Evolutionary conservation across 257 asterid genomes (phyloP).

Genomic region (Coffea eugenioides): DNA sequence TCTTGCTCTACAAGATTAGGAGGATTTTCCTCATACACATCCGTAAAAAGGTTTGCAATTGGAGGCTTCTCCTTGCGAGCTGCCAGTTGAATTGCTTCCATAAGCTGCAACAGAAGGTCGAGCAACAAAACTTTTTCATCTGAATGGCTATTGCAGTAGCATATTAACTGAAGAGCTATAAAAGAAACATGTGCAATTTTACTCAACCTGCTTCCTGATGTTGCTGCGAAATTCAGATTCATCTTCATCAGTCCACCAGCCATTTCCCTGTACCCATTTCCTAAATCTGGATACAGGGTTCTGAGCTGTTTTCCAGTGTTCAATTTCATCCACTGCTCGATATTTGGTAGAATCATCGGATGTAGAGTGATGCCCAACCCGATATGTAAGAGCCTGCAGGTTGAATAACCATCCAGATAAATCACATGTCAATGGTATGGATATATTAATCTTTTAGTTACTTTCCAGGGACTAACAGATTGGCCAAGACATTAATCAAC

Average conservation of each 20-base stretch:
- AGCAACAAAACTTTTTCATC: not conserved
- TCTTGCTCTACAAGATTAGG: conserved; percentile 70
- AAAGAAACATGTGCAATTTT: not conserved
- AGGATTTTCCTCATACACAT: conserved; percentile 63
- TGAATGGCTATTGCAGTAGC: not conserved
- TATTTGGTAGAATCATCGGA: conserved; percentile 95
- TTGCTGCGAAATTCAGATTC: conserved; percentile 53
- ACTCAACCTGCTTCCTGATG: conserved; percentile 59
- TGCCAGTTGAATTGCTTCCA: conserved; percentile 74
- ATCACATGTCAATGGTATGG: not conserved
- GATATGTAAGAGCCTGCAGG: conserved; percentile 67
- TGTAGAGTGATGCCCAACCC: conserved; percentile 92
- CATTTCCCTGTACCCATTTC: conserved; percentile 66
- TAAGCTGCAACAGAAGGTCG: conserved; percentile 32
- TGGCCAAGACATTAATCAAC: not conserved
- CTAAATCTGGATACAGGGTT: conserved; percentile 61
- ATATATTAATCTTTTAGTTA: not conserved
- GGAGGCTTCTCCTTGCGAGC: conserved; percentile 58
- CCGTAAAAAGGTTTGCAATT: conserved; percentile 55
- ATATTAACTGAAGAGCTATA: not conserved
- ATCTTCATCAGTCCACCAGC: conserved; percentile 82
- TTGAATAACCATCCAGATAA: not conserved
- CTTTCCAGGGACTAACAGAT: not conserved
- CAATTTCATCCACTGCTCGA: conserved; percentile 62
- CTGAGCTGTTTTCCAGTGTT: conserved; percentile 68